Evolutionary conservation across 768 basidiomycete genomes (phyloP), one percentile per base, ranked within the genome.

Genomic region (Sistotremastrum suecicum): DNA sequence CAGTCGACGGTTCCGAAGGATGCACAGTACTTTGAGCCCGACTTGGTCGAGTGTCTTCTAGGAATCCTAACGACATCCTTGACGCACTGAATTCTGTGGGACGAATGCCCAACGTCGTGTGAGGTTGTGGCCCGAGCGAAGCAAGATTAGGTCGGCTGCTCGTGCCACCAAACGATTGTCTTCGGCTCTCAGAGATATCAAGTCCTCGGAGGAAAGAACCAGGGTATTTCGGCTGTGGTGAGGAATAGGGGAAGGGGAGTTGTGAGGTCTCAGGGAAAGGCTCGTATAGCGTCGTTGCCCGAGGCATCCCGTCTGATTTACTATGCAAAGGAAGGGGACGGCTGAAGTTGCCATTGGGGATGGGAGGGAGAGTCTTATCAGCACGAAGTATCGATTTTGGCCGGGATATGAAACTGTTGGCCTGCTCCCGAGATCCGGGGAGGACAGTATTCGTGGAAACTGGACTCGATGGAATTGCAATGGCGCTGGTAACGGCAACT

Each of bases 291-390:
- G 76, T 80, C 45, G 83, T 64, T 2, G 83, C 85, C 46, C 73
- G 76, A 5, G 83, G 80, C 34, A 80, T 71, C 5, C 55, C 50
- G 37, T 80, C 78, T 4, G 55, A 46, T 46, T 53, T 44, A 7
- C 50, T 42, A 33, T 53, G 50, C 2, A 53, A 55, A 12, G 60
- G 53, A 46, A 59, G 34, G n/a, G 34, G 12, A n/a, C 42, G 28
- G 12, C 36, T 29, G 32, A 36, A 34, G 35, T 33, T 43, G 34
- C 10, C 43, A 34, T 47, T 36, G 2, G 81, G 86, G 37, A 89
- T 69, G 7, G 86, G 85, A 4, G 86, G 86, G 3, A 89, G 62
- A 4, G 76, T 80, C 54, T 89, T 89, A 49, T 88, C 83, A 42
- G 80, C 67, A 11, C 66, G 63, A 45, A 72, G 50, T 34, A 51